Evolutionary conservation across 2,329 filamentous ascomycete genomes (phyloP), one percentile per base, ranked within the genome.

Genomic region (Aspergillus glaucus): DNA sequence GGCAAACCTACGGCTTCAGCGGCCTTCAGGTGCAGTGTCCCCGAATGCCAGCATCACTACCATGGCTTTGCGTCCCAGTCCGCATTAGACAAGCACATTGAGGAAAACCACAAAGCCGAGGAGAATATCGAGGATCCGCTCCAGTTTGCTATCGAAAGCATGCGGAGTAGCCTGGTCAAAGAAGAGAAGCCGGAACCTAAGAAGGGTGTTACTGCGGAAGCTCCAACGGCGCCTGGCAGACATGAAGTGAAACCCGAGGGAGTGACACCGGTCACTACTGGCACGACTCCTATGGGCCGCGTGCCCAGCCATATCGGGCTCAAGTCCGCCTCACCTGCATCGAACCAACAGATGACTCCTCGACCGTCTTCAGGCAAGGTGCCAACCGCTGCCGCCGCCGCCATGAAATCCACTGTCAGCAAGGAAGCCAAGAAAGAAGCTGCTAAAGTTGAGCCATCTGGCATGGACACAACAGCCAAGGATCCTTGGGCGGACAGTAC

Each of bases 11-110:
- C 67, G n/a, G 66, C 71, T 30, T 59, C 67, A 34, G 68, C 65
- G 49, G 72, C 37, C 14, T 80, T 80, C 65, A 77, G 74, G 55
- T 84, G 81, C 64, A 64, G 66, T 26, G 64, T 73, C n/a, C 59
- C 70, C 17, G 71, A 73, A 28, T 84, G 81, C 56, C 77, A 79
- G 45, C 71, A 73, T 56, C 73, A 76, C 48, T 65, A 75, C 46
- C 74, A 73, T 50, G 80, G 80, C 3, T 83, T 83, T 50, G 65
- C 74, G 5, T 78, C 74, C 1, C 75, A 79, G 56, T 71, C 66
- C 15, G 78, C 77, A 46, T 65, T 84, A 47, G 75, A 79, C 30
- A 73, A 74, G 36, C 81, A 85, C 54, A 62, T 75, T 22, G 73
- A 74, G 44, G 74, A 79, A 19, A 69, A 65, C 15, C 81, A 84